Evolutionary conservation across 106 monocot species (phyloP).

Genomic region (Dendrobium nobile): DNA sequence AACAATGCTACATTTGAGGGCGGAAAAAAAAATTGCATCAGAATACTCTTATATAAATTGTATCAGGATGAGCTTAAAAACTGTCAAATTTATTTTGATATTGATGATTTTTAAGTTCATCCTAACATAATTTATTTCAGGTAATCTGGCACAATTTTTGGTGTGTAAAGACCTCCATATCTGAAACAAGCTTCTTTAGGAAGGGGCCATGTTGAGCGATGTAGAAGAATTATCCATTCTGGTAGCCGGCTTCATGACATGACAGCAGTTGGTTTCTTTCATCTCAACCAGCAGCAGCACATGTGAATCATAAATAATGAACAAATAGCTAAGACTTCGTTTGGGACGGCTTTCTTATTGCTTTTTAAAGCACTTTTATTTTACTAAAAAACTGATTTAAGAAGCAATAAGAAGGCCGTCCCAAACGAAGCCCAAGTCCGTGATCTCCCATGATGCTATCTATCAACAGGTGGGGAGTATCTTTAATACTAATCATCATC

Average conservation of each 20-base stretch:
- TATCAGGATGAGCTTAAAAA: not conserved
- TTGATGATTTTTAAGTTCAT: no score
- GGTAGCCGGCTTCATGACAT: not conserved
- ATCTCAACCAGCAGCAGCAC: not conserved
- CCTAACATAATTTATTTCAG: no score
- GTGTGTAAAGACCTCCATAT: no score
- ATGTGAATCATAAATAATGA: not conserved
- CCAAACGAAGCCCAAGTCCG: not conserved
- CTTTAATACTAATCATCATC: constrained; percentile 8
- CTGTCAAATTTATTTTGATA: no score
- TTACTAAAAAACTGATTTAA: no score
- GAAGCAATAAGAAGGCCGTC: no score
- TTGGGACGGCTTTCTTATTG: no score
- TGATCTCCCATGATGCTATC: not conserved
- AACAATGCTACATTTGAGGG: not conserved
- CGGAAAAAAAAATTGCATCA: no score
- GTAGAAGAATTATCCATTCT: constrained; percentile 1
- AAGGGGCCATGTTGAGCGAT: not conserved
- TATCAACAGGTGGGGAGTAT: not conserved
- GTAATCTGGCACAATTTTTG: no score
- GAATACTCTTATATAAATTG: no score
- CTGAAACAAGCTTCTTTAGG: no score
- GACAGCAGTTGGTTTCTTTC: not conserved
- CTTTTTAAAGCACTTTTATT: no score
- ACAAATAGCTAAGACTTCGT: not conserved